These are phyloP conservation scores for Microbotryum lychnidis-dioicae DNA, from an alignment of 1,284 basidiomycete genomes.

Conservation along the genomic window DNA sequence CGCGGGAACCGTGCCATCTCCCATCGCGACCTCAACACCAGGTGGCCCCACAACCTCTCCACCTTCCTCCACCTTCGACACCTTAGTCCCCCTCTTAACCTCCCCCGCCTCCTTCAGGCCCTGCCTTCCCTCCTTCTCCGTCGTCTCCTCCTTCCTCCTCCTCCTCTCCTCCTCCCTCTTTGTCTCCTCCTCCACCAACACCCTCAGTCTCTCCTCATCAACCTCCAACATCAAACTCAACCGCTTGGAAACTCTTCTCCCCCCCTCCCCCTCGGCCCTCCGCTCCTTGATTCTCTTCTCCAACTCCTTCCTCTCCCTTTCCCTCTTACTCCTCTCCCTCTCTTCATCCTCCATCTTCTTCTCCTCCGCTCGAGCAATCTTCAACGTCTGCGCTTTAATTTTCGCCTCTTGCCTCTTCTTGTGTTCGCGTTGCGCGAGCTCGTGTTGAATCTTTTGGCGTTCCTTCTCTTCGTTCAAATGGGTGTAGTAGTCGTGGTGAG, in stretches of 20 bases:
- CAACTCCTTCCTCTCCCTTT: not conserved
- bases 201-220: not conserved
- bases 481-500: not conserved
- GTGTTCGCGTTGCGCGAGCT: too few relatives aligned
- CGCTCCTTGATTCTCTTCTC: not conserved
- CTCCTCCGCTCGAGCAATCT: not conserved
- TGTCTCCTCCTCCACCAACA: not conserved
- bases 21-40: too few relatives aligned
- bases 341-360: conserved; percentile 1
- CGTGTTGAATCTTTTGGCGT: not conserved
- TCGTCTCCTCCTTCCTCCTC: not conserved
- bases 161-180: not conserved
- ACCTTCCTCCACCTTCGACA: not conserved
- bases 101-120: conserved; percentile 1
- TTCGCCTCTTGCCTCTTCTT: conserved; percentile 1
- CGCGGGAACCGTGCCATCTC: too few relatives aligned
- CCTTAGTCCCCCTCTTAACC: not conserved
- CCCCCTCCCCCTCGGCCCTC: not conserved
- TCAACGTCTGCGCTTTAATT: not conserved
- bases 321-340: not conserved
- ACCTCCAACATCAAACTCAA: not conserved
- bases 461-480: not conserved
- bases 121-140: not conserved
- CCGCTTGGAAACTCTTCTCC: not conserved
- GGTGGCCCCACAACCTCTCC: not conserved